Evolutionary conservation across 2,329 filamentous ascomycete genomes (phyloP).

Genomic region (Colletotrichum spinosum): DNA sequence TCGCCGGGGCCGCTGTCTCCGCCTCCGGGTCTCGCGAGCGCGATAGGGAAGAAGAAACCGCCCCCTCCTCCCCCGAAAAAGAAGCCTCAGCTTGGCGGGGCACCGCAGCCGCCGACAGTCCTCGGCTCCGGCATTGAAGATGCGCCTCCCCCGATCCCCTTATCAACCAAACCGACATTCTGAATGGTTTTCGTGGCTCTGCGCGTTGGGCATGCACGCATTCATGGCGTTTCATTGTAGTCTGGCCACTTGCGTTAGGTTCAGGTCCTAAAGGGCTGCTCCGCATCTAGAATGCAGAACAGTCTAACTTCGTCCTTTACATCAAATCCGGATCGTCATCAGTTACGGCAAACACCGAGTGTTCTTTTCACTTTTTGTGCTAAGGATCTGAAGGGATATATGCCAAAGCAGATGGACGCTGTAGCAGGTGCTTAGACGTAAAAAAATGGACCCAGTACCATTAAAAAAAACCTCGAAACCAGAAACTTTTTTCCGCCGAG

Average conservation of each 20-base stretch:
- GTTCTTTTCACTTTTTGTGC: slow-evolving; percentile 36
- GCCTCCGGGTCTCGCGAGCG: slow-evolving; percentile 36
- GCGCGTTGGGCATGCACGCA: slow-evolving; percentile 22
- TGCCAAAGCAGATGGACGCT: slow-evolving; percentile 39
- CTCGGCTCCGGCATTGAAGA: slow-evolving; percentile 42
- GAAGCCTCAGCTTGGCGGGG: slow-evolving; percentile 54
- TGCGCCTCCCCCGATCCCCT: slow-evolving; percentile 63
- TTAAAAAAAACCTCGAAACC: slow-evolving; percentile 31
- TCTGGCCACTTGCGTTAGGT: slow-evolving; percentile 13
- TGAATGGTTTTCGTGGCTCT: slow-evolving; percentile 38
- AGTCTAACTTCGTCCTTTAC: not conserved
- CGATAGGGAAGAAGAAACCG: slow-evolving; percentile 63
- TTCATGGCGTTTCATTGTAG: slow-evolving; percentile 23
- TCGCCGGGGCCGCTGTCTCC: slow-evolving; percentile 18
- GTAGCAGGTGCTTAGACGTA: slow-evolving; percentile 31
- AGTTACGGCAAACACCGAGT: slow-evolving; percentile 32
- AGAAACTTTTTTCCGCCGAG: slow-evolving; percentile 13
- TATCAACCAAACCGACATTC: slow-evolving; percentile 62
- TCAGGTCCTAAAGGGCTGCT: not conserved
- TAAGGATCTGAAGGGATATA: slow-evolving; percentile 39
- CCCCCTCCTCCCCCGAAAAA: slow-evolving; percentile 65
- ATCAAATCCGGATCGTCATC: slow-evolving; percentile 5
- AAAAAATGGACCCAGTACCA: slow-evolving; percentile 18
- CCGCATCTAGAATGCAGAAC: slow-evolving; percentile 3
- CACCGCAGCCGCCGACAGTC: slow-evolving; percentile 23